These are phyloP conservation scores for Gossypium longicalyx DNA, from an alignment of 345 rosid species.

Conservation along the genomic window DNA sequence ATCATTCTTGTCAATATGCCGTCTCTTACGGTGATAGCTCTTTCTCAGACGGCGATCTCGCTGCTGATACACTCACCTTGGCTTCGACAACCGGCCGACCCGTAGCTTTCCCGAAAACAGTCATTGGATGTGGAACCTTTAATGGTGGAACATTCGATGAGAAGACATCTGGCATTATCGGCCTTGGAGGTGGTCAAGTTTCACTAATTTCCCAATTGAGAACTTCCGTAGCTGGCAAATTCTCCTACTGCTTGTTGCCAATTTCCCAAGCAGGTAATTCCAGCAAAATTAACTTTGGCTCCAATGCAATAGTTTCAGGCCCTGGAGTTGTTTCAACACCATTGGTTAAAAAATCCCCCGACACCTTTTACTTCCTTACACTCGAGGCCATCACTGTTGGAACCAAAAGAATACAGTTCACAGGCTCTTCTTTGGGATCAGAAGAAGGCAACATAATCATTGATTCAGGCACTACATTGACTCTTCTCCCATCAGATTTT, in stretches of 20 bases:
- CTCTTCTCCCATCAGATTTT: slow-evolving; percentile 31
- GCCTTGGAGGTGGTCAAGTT: slow-evolving; percentile 51
- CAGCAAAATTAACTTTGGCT: slow-evolving; percentile 53
- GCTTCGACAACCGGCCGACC: slow-evolving; percentile 36
- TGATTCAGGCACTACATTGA: slow-evolving; percentile 63
- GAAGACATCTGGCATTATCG: slow-evolving; percentile 47
- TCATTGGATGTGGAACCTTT: slow-evolving; percentile 52
- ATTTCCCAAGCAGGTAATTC: slow-evolving; percentile 18
- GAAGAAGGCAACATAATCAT: slow-evolving; percentile 47
- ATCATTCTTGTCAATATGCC: slow-evolving; percentile 26
- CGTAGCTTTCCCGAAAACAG: slow-evolving; percentile 23
- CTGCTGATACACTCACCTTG: slow-evolving; percentile 41
- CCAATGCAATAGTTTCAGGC: slow-evolving; percentile 39
- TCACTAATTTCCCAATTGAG: slow-evolving; percentile 51
- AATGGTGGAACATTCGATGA: slow-evolving; percentile 38
- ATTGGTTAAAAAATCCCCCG: slow-evolving; percentile 28
- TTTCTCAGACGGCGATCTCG: slow-evolving; percentile 36
- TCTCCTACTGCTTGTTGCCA: slow-evolving; percentile 64
- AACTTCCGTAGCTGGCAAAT: slow-evolving; percentile 36
- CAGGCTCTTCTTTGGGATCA: slow-evolving; percentile 21
- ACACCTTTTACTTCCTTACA: slow-evolving; percentile 39
- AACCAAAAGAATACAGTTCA: slow-evolving; percentile 20
- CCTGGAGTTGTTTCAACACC: slow-evolving; percentile 42
- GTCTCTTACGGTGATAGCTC: slow-evolving; percentile 37
- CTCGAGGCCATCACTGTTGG: slow-evolving; percentile 48